These are phyloP conservation scores for Salicornia ramosissima DNA, from an alignment of 148 eudicot species.

Conservation along the genomic window DNA sequence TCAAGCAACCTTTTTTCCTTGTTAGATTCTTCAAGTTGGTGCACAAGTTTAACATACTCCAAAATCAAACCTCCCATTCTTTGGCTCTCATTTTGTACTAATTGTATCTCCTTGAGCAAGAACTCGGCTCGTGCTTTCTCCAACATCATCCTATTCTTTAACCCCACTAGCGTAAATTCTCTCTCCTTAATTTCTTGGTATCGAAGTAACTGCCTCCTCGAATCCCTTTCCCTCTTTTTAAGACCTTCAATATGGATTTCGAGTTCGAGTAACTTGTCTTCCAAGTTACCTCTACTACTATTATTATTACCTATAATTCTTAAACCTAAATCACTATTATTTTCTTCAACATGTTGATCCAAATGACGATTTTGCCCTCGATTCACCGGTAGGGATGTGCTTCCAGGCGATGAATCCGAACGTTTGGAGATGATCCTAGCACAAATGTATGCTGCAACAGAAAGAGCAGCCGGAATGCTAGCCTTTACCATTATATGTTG, in stretches of 20 bases:
- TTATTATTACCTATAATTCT: background rate
- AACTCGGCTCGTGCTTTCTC: slow-evolving; percentile 40
- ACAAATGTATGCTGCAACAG: slow-evolving; percentile 40
- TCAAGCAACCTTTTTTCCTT: slow-evolving; percentile 35
- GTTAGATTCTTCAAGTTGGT: slow-evolving; percentile 27
- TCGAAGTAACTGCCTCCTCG: slow-evolving; percentile 29
- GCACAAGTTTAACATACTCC: slow-evolving; percentile 25
- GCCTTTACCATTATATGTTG: slow-evolving; percentile 39
- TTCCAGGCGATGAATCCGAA: background rate
- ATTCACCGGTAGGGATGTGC: background rate
- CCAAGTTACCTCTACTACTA: slow-evolving; percentile 13
- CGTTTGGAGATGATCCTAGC: slow-evolving; percentile 26
- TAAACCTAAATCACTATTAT: background rate
- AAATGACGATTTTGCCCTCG: background rate
- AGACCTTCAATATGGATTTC: slow-evolving; percentile 34
- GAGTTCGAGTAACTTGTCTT: slow-evolving; percentile 30
- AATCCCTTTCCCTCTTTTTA: slow-evolving; percentile 28
- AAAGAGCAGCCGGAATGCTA: slow-evolving; percentile 41
- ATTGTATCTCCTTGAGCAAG: slow-evolving; percentile 32
- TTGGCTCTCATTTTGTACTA: slow-evolving; percentile 25
- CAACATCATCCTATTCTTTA: slow-evolving; percentile 25
- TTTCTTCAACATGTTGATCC: slow-evolving; percentile 10
- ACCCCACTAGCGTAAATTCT: slow-evolving; percentile 37
- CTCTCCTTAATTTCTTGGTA: slow-evolving; percentile 40
- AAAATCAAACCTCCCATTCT: slow-evolving; percentile 32